Conservation (phyloP, 1,139 yeast species). For the Debaryomycetaceae sp. region DNA sequence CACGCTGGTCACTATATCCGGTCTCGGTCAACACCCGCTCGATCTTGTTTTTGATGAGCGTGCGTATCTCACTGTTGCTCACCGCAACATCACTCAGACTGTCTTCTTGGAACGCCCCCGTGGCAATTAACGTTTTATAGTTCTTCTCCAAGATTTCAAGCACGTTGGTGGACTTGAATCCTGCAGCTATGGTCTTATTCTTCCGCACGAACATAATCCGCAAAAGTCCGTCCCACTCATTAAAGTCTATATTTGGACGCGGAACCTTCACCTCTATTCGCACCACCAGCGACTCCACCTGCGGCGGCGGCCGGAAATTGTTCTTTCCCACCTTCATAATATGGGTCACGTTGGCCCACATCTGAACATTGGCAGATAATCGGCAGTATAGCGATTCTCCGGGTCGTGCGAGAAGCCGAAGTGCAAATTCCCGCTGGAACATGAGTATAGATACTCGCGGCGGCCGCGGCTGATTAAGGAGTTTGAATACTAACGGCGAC, state of each 20-base stretch:
- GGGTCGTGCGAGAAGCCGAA: constrained; percentile 87
- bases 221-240: constrained; percentile 95
- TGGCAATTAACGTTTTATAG: constrained; percentile 70
- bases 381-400: constrained; percentile 91
- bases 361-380: constrained; percentile 89
- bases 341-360: constrained; percentile 99
- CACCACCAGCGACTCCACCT: constrained; percentile 94
- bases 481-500: constrained; percentile 88
- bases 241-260: constrained; percentile 81
- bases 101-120: constrained; percentile 39
- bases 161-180: constrained; percentile 79
- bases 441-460: constrained; percentile 91
- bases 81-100: constrained; percentile 43
- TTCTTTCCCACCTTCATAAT: constrained; percentile 97
- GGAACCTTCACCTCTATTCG: constrained; percentile 86
- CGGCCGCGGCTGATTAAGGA: constrained; percentile 83
- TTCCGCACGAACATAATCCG: constrained; percentile 88
- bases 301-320: constrained; percentile 97
- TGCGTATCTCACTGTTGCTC: constrained; percentile 28
- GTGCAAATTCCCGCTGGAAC: constrained; percentile 97
- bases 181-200: constrained; percentile 87
- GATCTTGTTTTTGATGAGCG: constrained; percentile 46
- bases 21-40: constrained; percentile 65
- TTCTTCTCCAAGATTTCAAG: constrained; percentile 78
- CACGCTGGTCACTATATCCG: constrained; percentile 74